Evolutionary conservation across 1,139 yeast species (phyloP), one percentile per base, ranked within the genome.

Genomic region (Eremothecium gossypii): DNA sequence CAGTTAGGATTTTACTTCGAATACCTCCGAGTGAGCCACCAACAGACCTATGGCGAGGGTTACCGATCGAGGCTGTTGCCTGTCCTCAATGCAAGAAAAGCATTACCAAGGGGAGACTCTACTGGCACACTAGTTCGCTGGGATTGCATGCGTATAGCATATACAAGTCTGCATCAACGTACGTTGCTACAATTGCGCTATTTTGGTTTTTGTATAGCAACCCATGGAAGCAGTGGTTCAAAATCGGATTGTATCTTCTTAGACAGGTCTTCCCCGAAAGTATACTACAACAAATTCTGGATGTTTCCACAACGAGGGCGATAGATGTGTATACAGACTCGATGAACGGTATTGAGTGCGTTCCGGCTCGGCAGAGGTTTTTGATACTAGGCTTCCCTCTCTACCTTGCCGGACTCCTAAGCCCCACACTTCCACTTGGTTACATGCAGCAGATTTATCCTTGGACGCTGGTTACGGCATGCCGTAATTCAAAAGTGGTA

Each of bases 251-350:
- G 8, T 49, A 51, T 50, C 52, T 49, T 38, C 39, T 51, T 30
- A 42, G 55, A 38, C 39, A 43, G 31, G 27, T 51, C 10, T 50
- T 51, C 4, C 70, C 70, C 1, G 58, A 52, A 26, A 55, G 62
- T 38, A 62, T 64, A 1, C 50, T 64, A 34, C 42, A 61, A 42
- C 49, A 50, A 12, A 38, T 71, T 8, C 57, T 69, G 45, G 60
- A 61, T 28, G 55, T 69, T 8, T 58, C 63, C 6, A 50, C 57
- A 4, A 49, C 55, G 6, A 48, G 46, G 31, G 54, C 47, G 5
- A 39, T 52, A 20, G 54, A 50, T 41, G 53, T 50, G 3, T 51
- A 49, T 36, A 43, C 45, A 11, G 51, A 45, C 23, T 44, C 52
- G 7, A 41, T 48, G 43, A 38, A 36, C 23, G 53, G 53, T 8